Evolutionary conservation across 441 rosid species (phyloP).

Genomic region (Manihot esculenta): DNA sequence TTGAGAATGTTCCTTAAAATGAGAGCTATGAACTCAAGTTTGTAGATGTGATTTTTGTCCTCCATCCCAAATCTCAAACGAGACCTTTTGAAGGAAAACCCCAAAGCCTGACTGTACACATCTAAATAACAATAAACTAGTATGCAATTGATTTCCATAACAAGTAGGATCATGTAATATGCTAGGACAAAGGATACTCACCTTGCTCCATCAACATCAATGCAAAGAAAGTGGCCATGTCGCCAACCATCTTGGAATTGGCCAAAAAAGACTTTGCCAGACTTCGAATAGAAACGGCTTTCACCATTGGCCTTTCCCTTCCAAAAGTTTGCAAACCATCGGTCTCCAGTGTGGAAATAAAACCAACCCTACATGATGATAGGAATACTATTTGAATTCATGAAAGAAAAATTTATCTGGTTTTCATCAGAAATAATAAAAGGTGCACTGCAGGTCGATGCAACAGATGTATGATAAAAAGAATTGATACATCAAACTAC

Average conservation of each 20-base stretch:
- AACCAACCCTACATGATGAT: constrained; percentile 75
- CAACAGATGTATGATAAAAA: background rate
- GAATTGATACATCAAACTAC: too few species aligned
- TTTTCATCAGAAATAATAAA: background rate
- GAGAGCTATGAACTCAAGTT: background rate
- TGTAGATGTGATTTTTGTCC: background rate
- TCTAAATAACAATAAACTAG: background rate
- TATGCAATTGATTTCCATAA: background rate
- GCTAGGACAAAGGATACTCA: constrained; percentile 22
- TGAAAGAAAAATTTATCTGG: background rate
- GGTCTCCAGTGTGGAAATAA: constrained; percentile 82
- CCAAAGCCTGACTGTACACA: background rate
- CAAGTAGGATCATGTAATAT: background rate
- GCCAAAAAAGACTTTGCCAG: constrained; percentile 80
- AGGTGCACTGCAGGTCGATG: background rate
- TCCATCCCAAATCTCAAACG: background rate
- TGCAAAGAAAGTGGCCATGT: constrained; percentile 80
- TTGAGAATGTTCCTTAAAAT: background rate
- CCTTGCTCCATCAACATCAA: constrained; percentile 78
- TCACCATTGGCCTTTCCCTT: constrained; percentile 95
- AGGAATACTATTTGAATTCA: constrained; percentile 7
- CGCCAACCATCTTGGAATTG: constrained; percentile 92
- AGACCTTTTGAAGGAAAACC: background rate
- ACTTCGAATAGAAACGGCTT: constrained; percentile 86
- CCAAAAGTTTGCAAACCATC: constrained; percentile 99